phyloP scores from a whole-genome alignment of 306 rosid species.

The Senna siamea region DNA sequence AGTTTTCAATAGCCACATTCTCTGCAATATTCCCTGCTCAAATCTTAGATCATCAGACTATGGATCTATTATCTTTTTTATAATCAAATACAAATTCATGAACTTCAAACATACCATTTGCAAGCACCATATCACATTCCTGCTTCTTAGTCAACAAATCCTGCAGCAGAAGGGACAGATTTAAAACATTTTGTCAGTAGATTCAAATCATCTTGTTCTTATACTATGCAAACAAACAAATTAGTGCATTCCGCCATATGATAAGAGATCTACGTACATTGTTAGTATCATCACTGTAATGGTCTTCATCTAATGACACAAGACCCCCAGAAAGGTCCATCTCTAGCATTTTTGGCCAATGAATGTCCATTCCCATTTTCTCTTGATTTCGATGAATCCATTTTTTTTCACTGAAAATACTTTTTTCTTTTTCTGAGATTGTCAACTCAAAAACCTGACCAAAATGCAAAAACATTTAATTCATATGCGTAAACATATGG shows the following conservation, averaged over 20 bases:
- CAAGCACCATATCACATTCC: neutral
- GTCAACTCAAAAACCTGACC: conserved; percentile 28
- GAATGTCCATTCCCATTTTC: conserved; percentile 25
- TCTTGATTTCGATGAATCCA: conserved; percentile 11
- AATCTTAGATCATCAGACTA: conserved; percentile 28
- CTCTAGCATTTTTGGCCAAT: conserved; percentile 7
- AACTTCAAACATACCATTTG: conserved; percentile 3
- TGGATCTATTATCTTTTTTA: neutral
- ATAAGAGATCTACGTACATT: conserved; percentile 13
- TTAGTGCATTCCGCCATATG: neutral
- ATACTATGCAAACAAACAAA: neutral
- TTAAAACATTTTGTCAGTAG: neutral
- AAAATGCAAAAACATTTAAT: conserved; percentile 24
- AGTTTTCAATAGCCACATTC: conserved; percentile 11
- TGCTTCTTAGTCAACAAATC: neutral
- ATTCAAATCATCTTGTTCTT: conserved; percentile 6
- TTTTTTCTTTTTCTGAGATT: conserved; percentile 16
- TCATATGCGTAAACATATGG: conserved; percentile 1
- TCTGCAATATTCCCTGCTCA: conserved; percentile 37
- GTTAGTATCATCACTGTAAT: conserved; percentile 14
- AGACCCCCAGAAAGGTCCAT: conserved; percentile 37
- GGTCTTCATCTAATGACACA: conserved; percentile 32
- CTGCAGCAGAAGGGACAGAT: conserved; percentile 1
- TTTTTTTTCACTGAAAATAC: conserved; percentile 8
- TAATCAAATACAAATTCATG: neutral